These are phyloP conservation scores for Penicillium vulpinum DNA, from an alignment of 2,329 filamentous ascomycete species.

Conservation along the genomic window DNA sequence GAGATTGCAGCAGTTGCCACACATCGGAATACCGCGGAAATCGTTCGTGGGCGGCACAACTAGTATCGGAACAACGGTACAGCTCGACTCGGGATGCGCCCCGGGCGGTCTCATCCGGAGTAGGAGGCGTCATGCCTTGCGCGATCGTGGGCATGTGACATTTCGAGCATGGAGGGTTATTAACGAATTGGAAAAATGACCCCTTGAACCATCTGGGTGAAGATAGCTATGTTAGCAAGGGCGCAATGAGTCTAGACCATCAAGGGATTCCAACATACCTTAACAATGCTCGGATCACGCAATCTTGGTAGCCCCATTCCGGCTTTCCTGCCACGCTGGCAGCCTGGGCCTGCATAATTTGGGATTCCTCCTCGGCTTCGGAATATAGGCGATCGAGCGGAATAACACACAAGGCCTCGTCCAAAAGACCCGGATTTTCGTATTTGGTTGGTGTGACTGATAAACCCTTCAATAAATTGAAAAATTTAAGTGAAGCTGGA, in stretches of 20 bases:
- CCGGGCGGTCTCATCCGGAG: conserved; percentile 83
- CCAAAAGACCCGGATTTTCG: conserved; percentile 91
- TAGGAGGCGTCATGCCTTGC: conserved; percentile 78
- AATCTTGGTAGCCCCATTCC: conserved; percentile 97
- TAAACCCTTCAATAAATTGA: conserved; percentile 78
- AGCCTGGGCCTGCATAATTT: conserved; percentile 83
- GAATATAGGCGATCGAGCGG: conserved; percentile 88
- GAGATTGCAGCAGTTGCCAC: conserved; percentile 84
- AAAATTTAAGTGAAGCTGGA: conserved; percentile 69
- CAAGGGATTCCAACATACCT: conserved; percentile 56
- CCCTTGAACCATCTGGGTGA: conserved; percentile 82
- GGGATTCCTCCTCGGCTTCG: conserved; percentile 89
- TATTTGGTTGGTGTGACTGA: conserved; percentile 90
- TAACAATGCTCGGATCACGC: conserved; percentile 83
- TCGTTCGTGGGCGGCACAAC: conserved; percentile 77
- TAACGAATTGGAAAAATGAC: conserved; percentile 94
- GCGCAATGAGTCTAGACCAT: conserved; percentile 14
- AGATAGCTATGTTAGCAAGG: conserved; percentile 15
- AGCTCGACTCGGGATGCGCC: conserved; percentile 86
- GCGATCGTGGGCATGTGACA: conserved; percentile 82
- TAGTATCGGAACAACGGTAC: conserved; percentile 77
- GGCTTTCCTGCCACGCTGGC: conserved; percentile 82
- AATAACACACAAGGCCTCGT: conserved; percentile 84
- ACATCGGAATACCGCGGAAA: conserved; percentile 96
- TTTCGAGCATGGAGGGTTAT: conserved; percentile 82